Conservation (phyloP, 116 monocot genomes). For the Posidonia oceanica region DNA sequence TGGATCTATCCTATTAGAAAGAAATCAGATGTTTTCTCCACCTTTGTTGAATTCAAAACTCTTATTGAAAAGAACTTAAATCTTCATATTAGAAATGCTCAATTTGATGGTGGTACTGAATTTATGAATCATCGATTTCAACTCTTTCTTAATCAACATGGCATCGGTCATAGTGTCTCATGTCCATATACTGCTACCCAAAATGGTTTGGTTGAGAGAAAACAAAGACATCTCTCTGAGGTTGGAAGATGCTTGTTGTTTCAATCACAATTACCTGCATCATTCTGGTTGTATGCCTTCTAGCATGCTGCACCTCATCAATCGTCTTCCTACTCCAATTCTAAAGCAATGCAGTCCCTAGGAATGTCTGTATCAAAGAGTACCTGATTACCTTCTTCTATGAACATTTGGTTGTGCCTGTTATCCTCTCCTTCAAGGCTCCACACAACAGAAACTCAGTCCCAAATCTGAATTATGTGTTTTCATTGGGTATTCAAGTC, state of each 20-base stretch:
- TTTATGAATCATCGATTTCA: neutral
- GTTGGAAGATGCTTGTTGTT: neutral
- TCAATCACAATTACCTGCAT: neutral
- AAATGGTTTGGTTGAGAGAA: neutral
- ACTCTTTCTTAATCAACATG: neutral
- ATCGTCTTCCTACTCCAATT: neutral
- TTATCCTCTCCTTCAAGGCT: neutral
- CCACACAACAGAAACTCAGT: neutral
- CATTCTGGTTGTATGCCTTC: neutral
- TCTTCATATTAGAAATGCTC: neutral
- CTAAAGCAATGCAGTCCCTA: neutral
- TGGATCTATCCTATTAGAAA: neutral
- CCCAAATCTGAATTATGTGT: conserved; percentile 1
- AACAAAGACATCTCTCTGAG: neutral
- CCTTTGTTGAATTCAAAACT: neutral
- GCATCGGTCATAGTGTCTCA: neutral
- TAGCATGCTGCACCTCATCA: neutral
- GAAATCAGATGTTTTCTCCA: neutral
- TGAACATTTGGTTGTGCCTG: neutral
- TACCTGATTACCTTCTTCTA: neutral
- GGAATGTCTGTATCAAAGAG: neutral
- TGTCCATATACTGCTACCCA: neutral
- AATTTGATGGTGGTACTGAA: neutral
- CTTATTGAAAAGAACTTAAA: neutral
- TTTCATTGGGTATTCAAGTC: neutral